phyloP scores from a whole-genome alignment of 192 early-diverging fungal genomes.

The Dissophora globulifera region DNA sequence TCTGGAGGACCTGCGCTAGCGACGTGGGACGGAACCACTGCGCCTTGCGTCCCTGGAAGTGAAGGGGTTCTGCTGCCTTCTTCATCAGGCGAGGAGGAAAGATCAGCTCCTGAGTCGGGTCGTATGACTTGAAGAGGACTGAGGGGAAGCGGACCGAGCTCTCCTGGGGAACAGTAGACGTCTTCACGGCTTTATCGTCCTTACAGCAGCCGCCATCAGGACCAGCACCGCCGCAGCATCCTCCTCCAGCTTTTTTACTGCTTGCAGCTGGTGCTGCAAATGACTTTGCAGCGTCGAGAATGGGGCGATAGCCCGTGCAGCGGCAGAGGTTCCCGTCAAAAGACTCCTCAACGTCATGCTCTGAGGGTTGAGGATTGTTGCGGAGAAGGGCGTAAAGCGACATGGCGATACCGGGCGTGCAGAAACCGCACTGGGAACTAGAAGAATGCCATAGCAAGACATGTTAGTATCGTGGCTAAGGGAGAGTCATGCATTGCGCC shows the following conservation, averaged over 20 bases:
- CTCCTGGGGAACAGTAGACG: slow-evolving; percentile 45
- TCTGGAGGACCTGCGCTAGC: slow-evolving; percentile 60
- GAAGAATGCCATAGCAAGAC: too few species aligned
- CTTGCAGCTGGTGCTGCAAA: slow-evolving; percentile 26
- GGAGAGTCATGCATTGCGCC: too few species aligned
- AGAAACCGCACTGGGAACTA: slow-evolving; percentile 89
- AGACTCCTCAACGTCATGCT: slow-evolving; percentile 82
- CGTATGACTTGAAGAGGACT: slow-evolving; percentile 67
- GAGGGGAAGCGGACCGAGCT: slow-evolving; percentile 48
- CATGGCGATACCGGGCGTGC: slow-evolving; percentile 93
- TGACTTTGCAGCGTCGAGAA: slow-evolving; percentile 85
- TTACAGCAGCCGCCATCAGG: slow-evolving; percentile 63
- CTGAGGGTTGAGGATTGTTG: slow-evolving; percentile 74
- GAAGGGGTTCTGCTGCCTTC: slow-evolving; percentile 58
- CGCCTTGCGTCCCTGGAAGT: slow-evolving; percentile 61
- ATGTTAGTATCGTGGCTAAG: too few species aligned
- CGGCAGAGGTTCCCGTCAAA: slow-evolving; percentile 91
- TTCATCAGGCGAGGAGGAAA: slow-evolving; percentile 75
- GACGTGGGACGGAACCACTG: slow-evolving; percentile 72
- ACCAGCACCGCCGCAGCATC: slow-evolving; percentile 48
- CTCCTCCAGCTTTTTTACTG: slow-evolving; percentile 48
- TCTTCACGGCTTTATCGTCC: slow-evolving; percentile 45
- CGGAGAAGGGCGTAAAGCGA: slow-evolving; percentile 81
- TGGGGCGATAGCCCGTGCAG: slow-evolving; percentile 92
- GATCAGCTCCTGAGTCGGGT: slow-evolving; percentile 71